Base-by-base conservation (phyloP, 106 monocot genomes). In the Acorus calamus region DNA sequence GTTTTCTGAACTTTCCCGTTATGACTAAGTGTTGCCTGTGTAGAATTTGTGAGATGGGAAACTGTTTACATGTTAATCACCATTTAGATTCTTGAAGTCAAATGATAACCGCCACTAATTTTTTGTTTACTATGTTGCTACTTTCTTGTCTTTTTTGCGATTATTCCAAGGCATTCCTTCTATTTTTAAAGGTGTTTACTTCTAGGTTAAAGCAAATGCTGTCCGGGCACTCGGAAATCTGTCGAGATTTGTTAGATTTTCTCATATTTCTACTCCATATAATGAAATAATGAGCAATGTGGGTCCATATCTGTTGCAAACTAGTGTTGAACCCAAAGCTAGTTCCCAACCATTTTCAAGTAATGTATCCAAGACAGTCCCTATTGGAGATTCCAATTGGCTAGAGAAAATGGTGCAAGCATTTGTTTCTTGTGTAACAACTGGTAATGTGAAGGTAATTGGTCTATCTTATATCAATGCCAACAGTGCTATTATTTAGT, bases 401-500 rank as follows among this genome's bases (percentile, higher is more conserved):
- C 91, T 88, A 28, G 92, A 88, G 73, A 98, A 72, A 76, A 98
- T 92, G 80, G 88, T 98, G 42, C 85, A 98, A 55, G 81, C 98
- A 47, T 98, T 98, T 75, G 73, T 98, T 68, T 98, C 98, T 60
- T 98, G 92, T 81, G 88, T 98, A 14, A 98, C 98, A n/a, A 98
- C 98, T 55, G 98, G 98, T 70, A 98, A 98, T 86, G 98, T 92
- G 14, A 98, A 98, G 91, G 98, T 98, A 73, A 28, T 28, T 42
- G 42, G 28, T 4, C 56, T 2, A 60, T 12, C 10, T 47, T 55
- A 45, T 4, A 59, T 28, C 28, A 28, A 28, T 28, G 28, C 28
- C 28, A 28, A 28, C 28, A 28, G 28, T 28, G 28, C 28, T 28
- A 28, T 28, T 28, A 28, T 28, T 28, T 28, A 28, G 28, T 28